Evolutionary conservation across 2,329 filamentous ascomycete species (phyloP), one percentile per base, ranked within the genome.

Genomic region (Penicillium sclerotigenum): DNA sequence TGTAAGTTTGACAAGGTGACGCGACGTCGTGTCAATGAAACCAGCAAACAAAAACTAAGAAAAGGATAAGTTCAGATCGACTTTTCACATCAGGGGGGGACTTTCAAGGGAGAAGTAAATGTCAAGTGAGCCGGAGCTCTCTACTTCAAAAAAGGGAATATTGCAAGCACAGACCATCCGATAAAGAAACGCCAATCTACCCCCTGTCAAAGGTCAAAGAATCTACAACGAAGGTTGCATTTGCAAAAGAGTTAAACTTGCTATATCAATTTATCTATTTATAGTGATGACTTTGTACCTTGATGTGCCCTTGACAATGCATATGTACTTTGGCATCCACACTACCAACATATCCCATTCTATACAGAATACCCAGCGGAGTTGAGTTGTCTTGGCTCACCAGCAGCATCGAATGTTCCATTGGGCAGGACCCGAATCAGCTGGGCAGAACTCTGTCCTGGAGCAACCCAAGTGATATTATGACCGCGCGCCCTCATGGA

Each of bases 361-460:
- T 73, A 83, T 28, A 83, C 74, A 4, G 73, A 84, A 65, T 84
- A 81, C 0, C 88, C 89, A 1, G 80, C 89, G 54, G 87, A 89
- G 66, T 88, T 86, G 64, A 75, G 71, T 79, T 92, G 89, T 59
- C 90, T 83, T 24, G 87, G 88, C 72, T 95, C 91, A 1, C 85
- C 83, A 1, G 84, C 89, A 3, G 89, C 89, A 75, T 93, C 88
- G 70, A 94, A 95, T 0, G 79, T 82, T 0, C 88, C 89, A 65
- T 88, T 86, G 0, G 67, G 68, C 46, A 84, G 64, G 52, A 83
- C 73, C 41, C 81, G 79, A 53, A 97, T 72, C 0, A 83, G 87
- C 73, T 96, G 90, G 4, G 89, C 89, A 1, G 86, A 80, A 68
- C 87, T 91, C 59, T 80, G 68, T 0, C 84, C 85, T 5, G 82